Percentiles rank a stretch among this genome's conserved stretches.
Evolutionary conservation across 2,329 filamentous ascomycete species (phyloP).

Genomic region (Fusarium subtropicale): DNA sequence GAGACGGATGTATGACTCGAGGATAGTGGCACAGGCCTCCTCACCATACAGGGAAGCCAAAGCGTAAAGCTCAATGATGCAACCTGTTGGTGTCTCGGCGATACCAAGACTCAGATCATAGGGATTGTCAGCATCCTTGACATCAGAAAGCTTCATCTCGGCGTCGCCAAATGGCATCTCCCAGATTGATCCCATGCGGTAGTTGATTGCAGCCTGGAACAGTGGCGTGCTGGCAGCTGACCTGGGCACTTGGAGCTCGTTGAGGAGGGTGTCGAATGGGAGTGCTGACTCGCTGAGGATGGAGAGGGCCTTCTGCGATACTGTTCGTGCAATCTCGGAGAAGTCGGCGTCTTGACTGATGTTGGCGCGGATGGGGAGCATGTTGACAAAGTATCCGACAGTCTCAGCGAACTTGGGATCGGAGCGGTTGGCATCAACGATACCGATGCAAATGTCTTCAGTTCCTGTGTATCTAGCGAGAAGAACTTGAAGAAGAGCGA

Average conservation of each 20-base stretch:
- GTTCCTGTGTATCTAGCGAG: neutral
- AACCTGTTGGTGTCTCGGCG: neutral
- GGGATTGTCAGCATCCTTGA: neutral
- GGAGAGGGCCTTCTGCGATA: neutral
- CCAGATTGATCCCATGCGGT: neutral
- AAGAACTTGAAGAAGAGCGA: neutral
- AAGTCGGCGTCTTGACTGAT: neutral
- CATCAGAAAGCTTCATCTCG: neutral
- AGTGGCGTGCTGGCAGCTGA: conserved; percentile 2
- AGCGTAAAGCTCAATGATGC: neutral
- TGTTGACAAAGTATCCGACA: conserved; percentile 18
- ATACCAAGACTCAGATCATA: neutral
- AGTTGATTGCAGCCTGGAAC: conserved; percentile 13
- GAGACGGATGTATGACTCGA: neutral
- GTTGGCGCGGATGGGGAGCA: neutral
- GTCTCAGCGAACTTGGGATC: neutral
- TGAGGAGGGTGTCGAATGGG: conserved; percentile 1
- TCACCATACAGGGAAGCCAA: neutral
- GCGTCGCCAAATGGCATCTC: neutral
- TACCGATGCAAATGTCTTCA: conserved; percentile 9
- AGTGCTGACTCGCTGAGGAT: neutral
- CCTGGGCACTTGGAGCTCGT: neutral
- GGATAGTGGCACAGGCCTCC: neutral
- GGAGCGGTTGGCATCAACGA: conserved; percentile 2
- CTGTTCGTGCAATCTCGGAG: neutral